Conservation (phyloP, 2,329 filamentous ascomycete species). For the Fusarium siculi region DNA sequence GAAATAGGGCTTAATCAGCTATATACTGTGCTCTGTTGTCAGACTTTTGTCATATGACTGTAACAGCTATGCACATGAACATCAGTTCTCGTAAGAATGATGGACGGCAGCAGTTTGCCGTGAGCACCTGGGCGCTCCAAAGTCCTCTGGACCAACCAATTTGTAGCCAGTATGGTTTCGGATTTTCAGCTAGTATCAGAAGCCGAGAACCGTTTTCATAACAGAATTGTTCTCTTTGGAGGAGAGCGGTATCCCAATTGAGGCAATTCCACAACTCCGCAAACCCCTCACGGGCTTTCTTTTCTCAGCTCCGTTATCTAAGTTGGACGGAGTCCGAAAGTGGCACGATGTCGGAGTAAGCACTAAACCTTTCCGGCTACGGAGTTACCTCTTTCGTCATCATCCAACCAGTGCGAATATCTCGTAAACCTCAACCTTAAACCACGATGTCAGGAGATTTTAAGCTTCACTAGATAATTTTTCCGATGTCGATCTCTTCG, state of each 20-base stretch:
- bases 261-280: neutral
- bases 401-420: neutral
- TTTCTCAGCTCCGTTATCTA: too few species aligned
- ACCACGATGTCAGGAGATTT: neutral
- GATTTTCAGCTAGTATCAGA: neutral
- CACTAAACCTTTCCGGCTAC: neutral
- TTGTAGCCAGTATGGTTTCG: neutral
- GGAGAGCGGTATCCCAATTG: neutral
- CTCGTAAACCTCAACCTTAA: neutral
- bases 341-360: neutral
- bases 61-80: neutral
- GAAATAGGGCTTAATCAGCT: too few species aligned
- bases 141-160: neutral
- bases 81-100: neutral
- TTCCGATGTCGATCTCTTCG: conserved; percentile 1
- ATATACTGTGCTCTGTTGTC: too few species aligned
- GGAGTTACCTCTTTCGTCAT: neutral
- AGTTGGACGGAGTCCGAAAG: neutral
- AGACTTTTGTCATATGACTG: too few species aligned
- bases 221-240: neutral
- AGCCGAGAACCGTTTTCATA: neutral
- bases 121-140: too few species aligned
- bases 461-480: neutral
- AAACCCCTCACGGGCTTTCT: neutral
- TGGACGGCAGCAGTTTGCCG: neutral